A percentile compares a stretch with the other conserved stretches of the same genome.
Evolutionary conservation across 257 asterid genomes (phyloP).

Genomic region (Solanum peruvianum): DNA sequence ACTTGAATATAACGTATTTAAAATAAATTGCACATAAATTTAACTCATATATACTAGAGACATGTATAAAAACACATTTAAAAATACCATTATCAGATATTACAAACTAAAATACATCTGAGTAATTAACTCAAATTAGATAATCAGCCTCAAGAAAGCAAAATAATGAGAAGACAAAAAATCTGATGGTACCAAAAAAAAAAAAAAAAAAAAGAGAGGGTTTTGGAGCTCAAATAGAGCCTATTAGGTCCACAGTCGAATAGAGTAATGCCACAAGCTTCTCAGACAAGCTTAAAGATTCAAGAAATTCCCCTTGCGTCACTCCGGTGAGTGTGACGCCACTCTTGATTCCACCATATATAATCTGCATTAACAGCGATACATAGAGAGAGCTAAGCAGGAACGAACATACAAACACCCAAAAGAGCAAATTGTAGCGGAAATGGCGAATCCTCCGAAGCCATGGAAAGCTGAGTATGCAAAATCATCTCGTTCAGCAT

Average conservation of each 20-base stretch:
- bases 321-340: background rate
- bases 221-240: background rate
- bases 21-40: no score
- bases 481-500: slow-evolving; percentile 67
- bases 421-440: background rate
- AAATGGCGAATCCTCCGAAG: slow-evolving; percentile 83
- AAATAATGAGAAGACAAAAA: background rate
- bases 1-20: no score
- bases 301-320: background rate
- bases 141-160: background rate
- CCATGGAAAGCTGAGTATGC: slow-evolving; percentile 95
- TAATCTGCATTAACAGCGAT: background rate
- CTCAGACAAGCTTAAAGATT: background rate
- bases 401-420: background rate
- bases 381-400: background rate
- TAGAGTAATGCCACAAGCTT: background rate
- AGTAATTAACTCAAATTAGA: no score
- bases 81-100: no score
- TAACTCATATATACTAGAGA: rapidly evolving
- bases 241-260: background rate
- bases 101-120: no score
- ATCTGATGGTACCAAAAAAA: background rate
- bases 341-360: background rate
- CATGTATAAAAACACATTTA: no score
- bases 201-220: background rate